Evolutionary conservation across 2,329 filamentous ascomycete species (phyloP).

Genomic region (Ceratocystis colombiana): DNA sequence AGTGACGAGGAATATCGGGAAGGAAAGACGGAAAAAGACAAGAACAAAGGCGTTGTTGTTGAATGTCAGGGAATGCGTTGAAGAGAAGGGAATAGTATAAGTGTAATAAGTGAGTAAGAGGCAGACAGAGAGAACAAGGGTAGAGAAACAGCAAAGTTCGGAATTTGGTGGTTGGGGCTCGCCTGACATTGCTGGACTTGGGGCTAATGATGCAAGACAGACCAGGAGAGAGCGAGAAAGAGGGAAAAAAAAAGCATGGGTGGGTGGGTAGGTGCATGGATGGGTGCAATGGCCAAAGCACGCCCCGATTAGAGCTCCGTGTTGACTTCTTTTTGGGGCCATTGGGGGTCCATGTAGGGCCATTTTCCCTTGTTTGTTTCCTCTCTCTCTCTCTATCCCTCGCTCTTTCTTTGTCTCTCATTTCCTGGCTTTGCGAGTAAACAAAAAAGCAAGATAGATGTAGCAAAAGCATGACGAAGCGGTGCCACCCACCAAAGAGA

Average conservation of each 20-base stretch:
- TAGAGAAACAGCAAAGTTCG: background rate
- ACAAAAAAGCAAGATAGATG: background rate
- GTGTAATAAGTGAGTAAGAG: background rate
- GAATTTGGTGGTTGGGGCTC: background rate
- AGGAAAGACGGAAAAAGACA: background rate
- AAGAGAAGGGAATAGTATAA: background rate
- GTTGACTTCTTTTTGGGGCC: background rate
- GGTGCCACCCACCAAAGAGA: too few relatives aligned
- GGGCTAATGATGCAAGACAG: background rate
- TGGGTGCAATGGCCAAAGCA: constrained; percentile 6
- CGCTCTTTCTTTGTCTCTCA: background rate
- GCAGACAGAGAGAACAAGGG: background rate
- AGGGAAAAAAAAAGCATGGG: background rate
- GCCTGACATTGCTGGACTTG: background rate
- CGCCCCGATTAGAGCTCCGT: constrained; percentile 10
- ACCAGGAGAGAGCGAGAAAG: background rate
- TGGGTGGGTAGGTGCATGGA: constrained; percentile 4
- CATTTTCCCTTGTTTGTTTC: background rate
- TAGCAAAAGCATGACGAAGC: too few relatives aligned
- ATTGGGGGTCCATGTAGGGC: background rate
- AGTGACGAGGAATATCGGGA: background rate
- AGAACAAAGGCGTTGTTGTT: background rate
- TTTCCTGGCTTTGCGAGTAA: background rate
- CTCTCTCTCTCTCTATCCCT: background rate
- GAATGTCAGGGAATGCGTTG: background rate